A percentile compares a stretch with the other conserved stretches of the same genome.
Evolutionary conservation across 176 grass and related monocot species (phyloP).

Genomic region (Musa itinerans): DNA sequence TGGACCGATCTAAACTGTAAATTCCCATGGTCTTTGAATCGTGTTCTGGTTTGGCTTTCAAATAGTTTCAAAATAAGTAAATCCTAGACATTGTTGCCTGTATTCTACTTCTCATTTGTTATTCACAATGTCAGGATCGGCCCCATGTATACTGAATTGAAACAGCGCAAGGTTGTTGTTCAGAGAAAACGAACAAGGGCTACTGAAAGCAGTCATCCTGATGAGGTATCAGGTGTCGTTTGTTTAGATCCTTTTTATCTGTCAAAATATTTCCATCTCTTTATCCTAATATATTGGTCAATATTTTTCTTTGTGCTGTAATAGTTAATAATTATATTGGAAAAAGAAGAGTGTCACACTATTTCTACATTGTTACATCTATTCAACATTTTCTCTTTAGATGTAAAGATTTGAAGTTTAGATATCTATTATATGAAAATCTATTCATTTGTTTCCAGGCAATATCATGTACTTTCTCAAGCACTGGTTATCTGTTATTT

Average conservation of each 20-base stretch:
- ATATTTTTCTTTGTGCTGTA: neutral
- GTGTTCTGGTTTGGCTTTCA: neutral
- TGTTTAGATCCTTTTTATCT: neutral
- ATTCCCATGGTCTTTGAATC: neutral
- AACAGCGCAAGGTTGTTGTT: slow-evolving; percentile 37
- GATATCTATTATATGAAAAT: too few relatives aligned
- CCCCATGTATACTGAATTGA: slow-evolving; percentile 75
- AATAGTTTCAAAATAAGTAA: neutral
- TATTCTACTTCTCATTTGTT: neutral
- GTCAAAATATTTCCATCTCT: neutral
- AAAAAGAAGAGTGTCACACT: too few relatives aligned
- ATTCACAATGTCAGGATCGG: slow-evolving; percentile 46
- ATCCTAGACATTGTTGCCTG: too few relatives aligned
- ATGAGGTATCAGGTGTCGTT: slow-evolving; percentile 28
- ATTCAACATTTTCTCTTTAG: too few relatives aligned
- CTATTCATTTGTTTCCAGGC: too few relatives aligned
- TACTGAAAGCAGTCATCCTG: slow-evolving; percentile 62
- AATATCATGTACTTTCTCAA: too few relatives aligned
- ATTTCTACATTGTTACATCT: too few relatives aligned
- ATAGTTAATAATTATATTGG: neutral
- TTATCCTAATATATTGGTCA: neutral
- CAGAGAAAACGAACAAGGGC: slow-evolving; percentile 43
- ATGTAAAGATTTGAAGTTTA: too few relatives aligned
- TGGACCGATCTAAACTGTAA: neutral
- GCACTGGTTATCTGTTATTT: too few relatives aligned